Percentiles rank a stretch among this genome's conserved stretches.
Evolutionary conservation across 306 rosid genomes (phyloP).

Genomic region (Alnus rubra): DNA sequence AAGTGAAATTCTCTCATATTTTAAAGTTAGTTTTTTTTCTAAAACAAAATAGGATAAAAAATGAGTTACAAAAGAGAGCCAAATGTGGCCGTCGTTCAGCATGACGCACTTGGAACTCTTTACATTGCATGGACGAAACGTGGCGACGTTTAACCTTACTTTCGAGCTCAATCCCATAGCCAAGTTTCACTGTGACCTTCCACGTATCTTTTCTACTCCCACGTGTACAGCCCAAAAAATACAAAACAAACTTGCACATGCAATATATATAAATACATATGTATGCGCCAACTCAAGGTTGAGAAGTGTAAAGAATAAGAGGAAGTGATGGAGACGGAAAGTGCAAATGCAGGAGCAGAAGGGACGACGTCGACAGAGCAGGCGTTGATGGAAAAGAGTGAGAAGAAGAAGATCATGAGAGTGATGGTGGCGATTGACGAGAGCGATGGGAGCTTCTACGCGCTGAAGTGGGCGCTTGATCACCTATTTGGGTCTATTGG

Average conservation of each 20-base stretch:
- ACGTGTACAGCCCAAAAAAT: not conserved
- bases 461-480: constrained; percentile 61
- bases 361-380: not conserved
- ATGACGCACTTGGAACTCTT: constrained; percentile 29
- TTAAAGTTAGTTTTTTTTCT: too few relatives aligned
- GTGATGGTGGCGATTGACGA: constrained; percentile 75
- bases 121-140: constrained; percentile 35
- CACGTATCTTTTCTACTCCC: constrained; percentile 2
- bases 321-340: not conserved
- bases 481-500: constrained; percentile 28
- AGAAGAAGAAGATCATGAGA: constrained; percentile 35
- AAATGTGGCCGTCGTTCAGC: constrained; percentile 12
- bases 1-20: too few relatives aligned
- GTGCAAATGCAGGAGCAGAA: not conserved
- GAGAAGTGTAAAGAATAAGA: not conserved
- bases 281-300: too few relatives aligned
- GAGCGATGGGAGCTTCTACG: constrained; percentile 63
- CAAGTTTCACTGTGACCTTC: constrained; percentile 20
- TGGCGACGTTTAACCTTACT: not conserved
- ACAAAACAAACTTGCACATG: too few relatives aligned
- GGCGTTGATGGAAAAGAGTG: not conserved
- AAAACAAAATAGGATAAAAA: too few relatives aligned
- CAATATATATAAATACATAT: not conserved
- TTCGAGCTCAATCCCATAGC: constrained; percentile 1
- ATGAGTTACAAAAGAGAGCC: too few relatives aligned